Evolutionary conservation across 768 basidiomycete species (phyloP).

Genomic region (Gymnopilus dilepis): DNA sequence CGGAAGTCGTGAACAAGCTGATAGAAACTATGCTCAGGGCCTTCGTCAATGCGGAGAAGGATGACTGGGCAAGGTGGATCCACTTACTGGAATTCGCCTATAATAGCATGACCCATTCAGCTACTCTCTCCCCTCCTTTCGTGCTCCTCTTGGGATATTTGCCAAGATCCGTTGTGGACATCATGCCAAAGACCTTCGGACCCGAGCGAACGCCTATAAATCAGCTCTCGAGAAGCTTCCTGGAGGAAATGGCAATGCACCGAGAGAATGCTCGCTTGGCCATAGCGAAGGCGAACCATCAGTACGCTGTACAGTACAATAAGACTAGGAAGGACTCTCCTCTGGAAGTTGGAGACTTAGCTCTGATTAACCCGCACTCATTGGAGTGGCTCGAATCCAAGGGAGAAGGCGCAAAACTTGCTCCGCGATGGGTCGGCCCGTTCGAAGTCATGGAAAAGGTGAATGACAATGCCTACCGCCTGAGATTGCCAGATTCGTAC

Average conservation of each 20-base stretch:
- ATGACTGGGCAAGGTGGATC: constrained; percentile 19
- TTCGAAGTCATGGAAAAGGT: constrained; percentile 12
- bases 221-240: constrained; percentile 1
- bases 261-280: constrained; percentile 1
- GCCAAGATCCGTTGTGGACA: background rate
- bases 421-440: constrained; percentile 6
- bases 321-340: background rate
- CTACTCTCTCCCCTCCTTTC: constrained; percentile 16
- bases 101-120: constrained; percentile 20
- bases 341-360: constrained; percentile 2
- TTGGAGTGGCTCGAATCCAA: background rate
- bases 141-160: background rate
- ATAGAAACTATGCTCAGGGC: constrained; percentile 24
- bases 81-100: constrained; percentile 24
- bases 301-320: constrained; percentile 5
- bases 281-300: background rate
- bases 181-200: background rate
- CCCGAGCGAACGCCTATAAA: too few species aligned
- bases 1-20: constrained; percentile 27
- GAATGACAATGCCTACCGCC: constrained; percentile 1
- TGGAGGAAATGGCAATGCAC: constrained; percentile 3
- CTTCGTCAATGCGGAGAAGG: constrained; percentile 21
- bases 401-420: constrained; percentile 5
- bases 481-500: constrained; percentile 5
- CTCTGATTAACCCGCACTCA: too few species aligned